Evolutionary conservation across 768 basidiomycete species (phyloP).

Genomic region (Russula sp.): DNA sequence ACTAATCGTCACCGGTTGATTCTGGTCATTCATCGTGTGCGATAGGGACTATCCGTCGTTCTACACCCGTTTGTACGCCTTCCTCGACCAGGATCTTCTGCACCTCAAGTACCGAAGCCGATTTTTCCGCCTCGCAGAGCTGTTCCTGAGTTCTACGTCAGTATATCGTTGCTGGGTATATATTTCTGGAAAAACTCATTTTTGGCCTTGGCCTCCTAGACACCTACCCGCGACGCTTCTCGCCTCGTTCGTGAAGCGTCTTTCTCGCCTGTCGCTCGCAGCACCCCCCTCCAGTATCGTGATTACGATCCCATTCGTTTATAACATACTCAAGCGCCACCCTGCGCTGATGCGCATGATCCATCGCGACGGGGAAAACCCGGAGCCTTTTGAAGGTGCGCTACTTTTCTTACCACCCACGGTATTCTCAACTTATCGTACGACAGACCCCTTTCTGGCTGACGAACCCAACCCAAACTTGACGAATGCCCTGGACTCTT

Average conservation of each 20-base stretch:
- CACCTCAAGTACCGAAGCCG: conserved; percentile 91
- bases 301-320: conserved; percentile 87
- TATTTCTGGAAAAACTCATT: background rate
- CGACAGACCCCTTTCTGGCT: conserved; percentile 64
- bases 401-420: background rate
- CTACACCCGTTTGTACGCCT: conserved; percentile 85
- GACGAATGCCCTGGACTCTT: conserved; percentile 78
- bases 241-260: conserved; percentile 90
- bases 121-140: conserved; percentile 88
- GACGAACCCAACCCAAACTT: conserved; percentile 65
- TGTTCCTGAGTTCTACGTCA: conserved; percentile 89
- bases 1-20: background rate
- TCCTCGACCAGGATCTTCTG: conserved; percentile 81
- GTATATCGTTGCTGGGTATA: background rate
- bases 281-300: conserved; percentile 90
- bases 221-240: conserved; percentile 88
- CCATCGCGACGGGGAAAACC: conserved; percentile 50
- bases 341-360: conserved; percentile 92
- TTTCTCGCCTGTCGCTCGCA: conserved; percentile 74
- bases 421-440: background rate
- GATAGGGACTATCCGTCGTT: conserved; percentile 91
- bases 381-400: conserved; percentile 20
- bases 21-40: background rate
- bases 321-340: conserved; percentile 90
- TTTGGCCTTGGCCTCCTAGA: conserved; percentile 34